Percentiles rank a stretch among this genome's conserved stretches.
Evolutionary conservation across 371 early-diverging fungal genomes (phyloP).

Genomic region (Mycotypha africana): DNA sequence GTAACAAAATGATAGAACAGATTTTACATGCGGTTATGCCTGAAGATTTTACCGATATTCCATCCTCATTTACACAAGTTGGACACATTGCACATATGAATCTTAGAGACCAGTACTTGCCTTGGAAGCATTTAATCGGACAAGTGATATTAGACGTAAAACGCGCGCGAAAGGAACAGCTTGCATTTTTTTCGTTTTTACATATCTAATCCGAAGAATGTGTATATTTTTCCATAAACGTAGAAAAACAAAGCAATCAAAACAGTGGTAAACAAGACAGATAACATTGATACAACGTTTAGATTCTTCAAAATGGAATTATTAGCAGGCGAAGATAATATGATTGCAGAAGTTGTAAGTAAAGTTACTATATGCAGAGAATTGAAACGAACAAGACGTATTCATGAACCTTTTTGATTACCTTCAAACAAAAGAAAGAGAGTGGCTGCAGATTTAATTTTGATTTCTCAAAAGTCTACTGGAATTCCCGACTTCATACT

Average conservation of each 20-base stretch:
- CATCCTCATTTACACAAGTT: constrained; percentile 88
- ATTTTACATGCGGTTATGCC: constrained; percentile 89
- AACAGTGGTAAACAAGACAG: constrained; percentile 95
- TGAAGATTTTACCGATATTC: constrained; percentile 68
- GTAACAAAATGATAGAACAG: too few relatives aligned
- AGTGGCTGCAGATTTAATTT: constrained; percentile 88
- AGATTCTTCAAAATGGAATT: constrained; percentile 97
- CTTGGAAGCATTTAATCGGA: constrained; percentile 89
- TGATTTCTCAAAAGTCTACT: constrained; percentile 97
- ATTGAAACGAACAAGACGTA: background rate
- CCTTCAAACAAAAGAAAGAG: constrained; percentile 86
- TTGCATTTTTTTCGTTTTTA: background rate
- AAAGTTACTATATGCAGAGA: too few relatives aligned
- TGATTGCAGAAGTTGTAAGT: constrained; percentile 82
- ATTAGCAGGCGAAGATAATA: constrained; percentile 83
- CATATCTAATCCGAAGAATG: too few relatives aligned
- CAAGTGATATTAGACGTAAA: constrained; percentile 90
- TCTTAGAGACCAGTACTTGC: constrained; percentile 80
- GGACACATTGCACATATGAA: constrained; percentile 99
- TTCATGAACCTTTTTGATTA: background rate
- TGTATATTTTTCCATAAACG: background rate
- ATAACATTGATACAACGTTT: constrained; percentile 92
- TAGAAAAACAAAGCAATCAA: constrained; percentile 86
- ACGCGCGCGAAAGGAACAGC: background rate
- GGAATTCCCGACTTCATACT: constrained; percentile 97